Evolutionary conservation across 345 rosid species (phyloP).

Genomic region (Heritiera fomes): DNA sequence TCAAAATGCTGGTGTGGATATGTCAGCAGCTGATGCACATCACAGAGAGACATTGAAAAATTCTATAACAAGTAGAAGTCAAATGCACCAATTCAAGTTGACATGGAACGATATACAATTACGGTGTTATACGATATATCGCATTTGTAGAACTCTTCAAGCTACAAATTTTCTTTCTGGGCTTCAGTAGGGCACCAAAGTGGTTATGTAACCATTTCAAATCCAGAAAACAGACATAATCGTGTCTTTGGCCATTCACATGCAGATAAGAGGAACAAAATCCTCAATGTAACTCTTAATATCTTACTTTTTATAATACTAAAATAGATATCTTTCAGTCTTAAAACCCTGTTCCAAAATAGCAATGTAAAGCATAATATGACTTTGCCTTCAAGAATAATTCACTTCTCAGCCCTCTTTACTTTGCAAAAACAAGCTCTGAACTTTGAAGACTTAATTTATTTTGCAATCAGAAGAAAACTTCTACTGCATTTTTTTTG

Average conservation of each 20-base stretch:
- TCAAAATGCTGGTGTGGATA: neutral
- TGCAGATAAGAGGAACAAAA: neutral
- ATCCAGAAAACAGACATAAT: neutral
- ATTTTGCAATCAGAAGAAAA: neutral
- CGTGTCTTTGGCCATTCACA: neutral
- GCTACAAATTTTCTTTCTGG: neutral
- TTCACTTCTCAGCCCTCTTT: neutral
- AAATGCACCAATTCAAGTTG: neutral
- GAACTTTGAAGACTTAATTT: neutral
- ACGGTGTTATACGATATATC: neutral
- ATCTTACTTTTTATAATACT: neutral
- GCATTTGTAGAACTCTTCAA: neutral
- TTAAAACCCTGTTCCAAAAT: neutral
- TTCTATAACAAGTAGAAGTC: neutral
- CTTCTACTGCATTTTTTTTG: neutral
- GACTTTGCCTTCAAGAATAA: neutral
- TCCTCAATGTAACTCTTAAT: neutral
- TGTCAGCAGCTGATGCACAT: neutral
- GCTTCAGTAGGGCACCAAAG: neutral
- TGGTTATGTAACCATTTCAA: neutral
- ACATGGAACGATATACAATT: neutral
- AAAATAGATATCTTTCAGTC: neutral
- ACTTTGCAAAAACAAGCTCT: neutral
- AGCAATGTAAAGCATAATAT: slow-evolving; percentile 11
- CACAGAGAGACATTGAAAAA: neutral